Conservation (phyloP, 1,139 yeast genomes). For the Geotrichum fermentans region DNA sequence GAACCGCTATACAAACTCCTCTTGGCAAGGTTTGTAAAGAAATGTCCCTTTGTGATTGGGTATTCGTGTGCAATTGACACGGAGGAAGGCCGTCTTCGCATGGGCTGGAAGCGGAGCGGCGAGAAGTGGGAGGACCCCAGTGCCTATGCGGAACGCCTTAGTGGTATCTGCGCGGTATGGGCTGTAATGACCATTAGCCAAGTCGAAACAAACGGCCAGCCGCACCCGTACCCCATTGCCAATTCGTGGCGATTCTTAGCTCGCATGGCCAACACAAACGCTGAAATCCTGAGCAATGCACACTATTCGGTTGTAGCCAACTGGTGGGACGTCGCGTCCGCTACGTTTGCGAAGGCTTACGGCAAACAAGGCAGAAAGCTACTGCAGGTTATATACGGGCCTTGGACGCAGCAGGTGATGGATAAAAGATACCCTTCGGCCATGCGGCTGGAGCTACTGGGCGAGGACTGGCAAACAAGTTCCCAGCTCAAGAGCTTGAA, state of each 20-base stretch:
- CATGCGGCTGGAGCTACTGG: conserved; percentile 64
- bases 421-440: conserved; percentile 66
- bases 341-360: conserved; percentile 50
- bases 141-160: conserved; percentile 75
- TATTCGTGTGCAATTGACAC: conserved; percentile 69
- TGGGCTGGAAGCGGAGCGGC: conserved; percentile 78
- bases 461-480: conserved; percentile 64
- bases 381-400: conserved; percentile 43
- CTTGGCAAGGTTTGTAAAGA: conserved; percentile 78
- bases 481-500: conserved; percentile 40
- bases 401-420: conserved; percentile 50
- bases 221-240: conserved; percentile 52
- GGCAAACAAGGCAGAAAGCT: conserved; percentile 69
- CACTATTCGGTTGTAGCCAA: conserved; percentile 70
- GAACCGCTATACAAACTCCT: conserved; percentile 66
- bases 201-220: conserved; percentile 25
- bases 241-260: conserved; percentile 69
- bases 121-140: conserved; percentile 72
- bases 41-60: conserved; percentile 87
- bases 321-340: conserved; percentile 90
- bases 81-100: conserved; percentile 70
- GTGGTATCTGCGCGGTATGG: conserved; percentile 81
- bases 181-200: conserved; percentile 55
- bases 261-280: conserved; percentile 51
- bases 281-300: conserved; percentile 47